Conservation (phyloP, 2,329 filamentous ascomycete genomes). For the Diaporthe destruens region DNA sequence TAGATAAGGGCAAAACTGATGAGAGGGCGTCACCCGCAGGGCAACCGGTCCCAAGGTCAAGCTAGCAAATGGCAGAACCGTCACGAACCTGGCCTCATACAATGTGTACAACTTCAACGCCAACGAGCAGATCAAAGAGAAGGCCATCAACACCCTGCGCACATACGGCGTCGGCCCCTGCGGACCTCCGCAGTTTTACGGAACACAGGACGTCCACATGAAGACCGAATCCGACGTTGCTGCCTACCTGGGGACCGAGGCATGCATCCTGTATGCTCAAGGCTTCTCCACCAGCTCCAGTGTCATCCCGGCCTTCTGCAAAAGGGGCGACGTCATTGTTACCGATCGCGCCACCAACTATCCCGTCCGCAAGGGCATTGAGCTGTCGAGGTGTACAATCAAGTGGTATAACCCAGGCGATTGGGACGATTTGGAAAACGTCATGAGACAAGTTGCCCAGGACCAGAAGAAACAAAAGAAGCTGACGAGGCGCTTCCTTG, state of each 20-base stretch:
- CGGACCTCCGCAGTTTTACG: slow-evolving; percentile 97
- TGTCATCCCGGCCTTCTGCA: slow-evolving; percentile 96
- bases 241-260: slow-evolving; percentile 85
- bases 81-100: slow-evolving; percentile 92
- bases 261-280: slow-evolving; percentile 95
- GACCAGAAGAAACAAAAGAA: slow-evolving; percentile 89
- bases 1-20: neutral
- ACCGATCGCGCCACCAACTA: slow-evolving; percentile 95
- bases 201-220: slow-evolving; percentile 98
- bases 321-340: slow-evolving; percentile 96
- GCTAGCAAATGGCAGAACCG: slow-evolving; percentile 87
- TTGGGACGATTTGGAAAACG: slow-evolving; percentile 90
- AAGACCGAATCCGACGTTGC: slow-evolving; percentile 96
- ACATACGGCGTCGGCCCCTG: slow-evolving; percentile 98
- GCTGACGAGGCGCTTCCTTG: slow-evolving; percentile 92
- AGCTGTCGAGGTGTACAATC: slow-evolving; percentile 91
- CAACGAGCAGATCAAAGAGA: slow-evolving; percentile 93
- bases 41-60: slow-evolving; percentile 92
- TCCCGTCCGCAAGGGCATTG: slow-evolving; percentile 92
- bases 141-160: slow-evolving; percentile 91
- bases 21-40: slow-evolving; percentile 57
- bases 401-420: slow-evolving; percentile 97
- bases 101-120: slow-evolving; percentile 98
- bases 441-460: slow-evolving; percentile 86
- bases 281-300: slow-evolving; percentile 97